Base-by-base conservation (phyloP, 345 rosid species). In the Anastatica hierochuntica region DNA sequence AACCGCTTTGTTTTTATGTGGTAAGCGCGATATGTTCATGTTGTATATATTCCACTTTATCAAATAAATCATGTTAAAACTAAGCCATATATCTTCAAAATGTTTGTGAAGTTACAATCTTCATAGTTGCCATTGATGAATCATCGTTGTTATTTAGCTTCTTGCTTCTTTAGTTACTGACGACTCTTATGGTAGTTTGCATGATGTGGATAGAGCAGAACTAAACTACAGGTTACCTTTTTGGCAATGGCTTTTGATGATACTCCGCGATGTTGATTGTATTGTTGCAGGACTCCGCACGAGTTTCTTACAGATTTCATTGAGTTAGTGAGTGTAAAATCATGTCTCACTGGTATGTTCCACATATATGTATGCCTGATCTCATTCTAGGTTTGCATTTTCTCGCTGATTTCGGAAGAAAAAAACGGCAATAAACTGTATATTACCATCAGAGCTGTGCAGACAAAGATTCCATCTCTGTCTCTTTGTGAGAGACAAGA, bases 1-100 rank as follows among this genome's bases (percentile, higher is more conserved):
- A 48, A 48, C 50, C 44, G 34, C 21, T 56, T 12, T 23, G 33
- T 57, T 36, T 64, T 56, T 29, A n/a, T 29, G n/a, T 19, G 70
- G 53, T 56, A 49, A 57, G 46, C 17, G 24, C 16, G 74, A 67
- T 43, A 56, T 70, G 49, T 63, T 53, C 42, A 53, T 40, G 46
- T 56, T 62, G 62, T 62, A 68, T 36, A 62, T 68, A 56, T 53
- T 27, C 45, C 13, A 12, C 6, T 21, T 29, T 39, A 23, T 67
- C 43, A 53, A 60, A 46, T 9, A 43, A 46, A 53, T 18, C 58
- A 39, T 61, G 60, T 42, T 18, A 20, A 48, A 53, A 34, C 59
- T 24, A 62, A 43, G 13, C n/a, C 13, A 17, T 47, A 17, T 47
- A 29, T 36, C 19, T 58, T 36, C 49, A 39, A 43, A 57, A 37